These are phyloP conservation scores for Penstemon eatonii DNA, from an alignment of 257 asterid species.

Conservation along the genomic window DNA sequence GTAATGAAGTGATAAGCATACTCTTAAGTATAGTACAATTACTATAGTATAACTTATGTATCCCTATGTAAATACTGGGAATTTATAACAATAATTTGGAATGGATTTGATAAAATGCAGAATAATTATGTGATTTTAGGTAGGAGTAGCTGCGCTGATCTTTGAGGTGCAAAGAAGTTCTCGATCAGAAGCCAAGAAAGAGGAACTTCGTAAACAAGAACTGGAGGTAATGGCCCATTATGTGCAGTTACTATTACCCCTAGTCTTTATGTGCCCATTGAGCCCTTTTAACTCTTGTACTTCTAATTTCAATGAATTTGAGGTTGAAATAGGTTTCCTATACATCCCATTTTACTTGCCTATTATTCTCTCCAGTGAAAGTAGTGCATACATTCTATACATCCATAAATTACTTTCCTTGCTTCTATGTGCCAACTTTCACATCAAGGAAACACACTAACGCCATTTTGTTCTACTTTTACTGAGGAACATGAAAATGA, in stretches of 20 bases:
- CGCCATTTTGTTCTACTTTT: too few species aligned
- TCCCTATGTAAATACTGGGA: not conserved
- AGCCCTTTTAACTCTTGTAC: not conserved
- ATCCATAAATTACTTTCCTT: too few species aligned
- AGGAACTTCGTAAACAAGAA: constrained; percentile 76
- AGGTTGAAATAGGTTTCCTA: not conserved
- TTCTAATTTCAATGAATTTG: not conserved
- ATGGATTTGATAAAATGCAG: not conserved
- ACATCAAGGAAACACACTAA: too few species aligned
- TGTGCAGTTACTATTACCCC: not conserved
- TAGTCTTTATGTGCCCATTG: constrained; percentile 4
- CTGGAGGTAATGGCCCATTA: constrained; percentile 52
- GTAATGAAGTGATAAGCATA: not conserved
- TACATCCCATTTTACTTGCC: not conserved
- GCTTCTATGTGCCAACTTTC: too few species aligned
- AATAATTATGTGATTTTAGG: constrained; percentile 44
- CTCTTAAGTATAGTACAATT: too few species aligned
- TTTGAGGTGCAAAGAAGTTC: constrained; percentile 93
- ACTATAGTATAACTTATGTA: too few species aligned
- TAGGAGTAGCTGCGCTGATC: constrained; percentile 73
- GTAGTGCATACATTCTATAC: not conserved
- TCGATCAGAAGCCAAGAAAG: constrained; percentile 92
- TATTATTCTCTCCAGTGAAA: not conserved
- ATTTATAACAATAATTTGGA: constrained; percentile 7
- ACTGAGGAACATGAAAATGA: too few species aligned